phyloP scores from a whole-genome alignment of 2,329 filamentous ascomycete species.

The Blastomyces gilchristii region DNA sequence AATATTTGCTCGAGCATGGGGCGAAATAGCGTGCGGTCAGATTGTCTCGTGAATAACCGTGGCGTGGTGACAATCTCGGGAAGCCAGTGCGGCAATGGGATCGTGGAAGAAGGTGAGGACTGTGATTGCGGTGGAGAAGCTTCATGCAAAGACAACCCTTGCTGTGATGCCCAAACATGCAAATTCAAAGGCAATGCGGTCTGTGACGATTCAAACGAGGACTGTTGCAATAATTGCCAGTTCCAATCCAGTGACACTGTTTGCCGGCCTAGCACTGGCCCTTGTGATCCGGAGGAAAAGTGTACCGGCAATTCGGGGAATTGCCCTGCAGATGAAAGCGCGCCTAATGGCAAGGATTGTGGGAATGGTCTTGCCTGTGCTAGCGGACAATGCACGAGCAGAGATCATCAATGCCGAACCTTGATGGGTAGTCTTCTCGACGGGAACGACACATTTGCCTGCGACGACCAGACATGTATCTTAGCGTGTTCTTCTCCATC shows the following conservation, averaged over 20 bases:
- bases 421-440: slow-evolving; percentile 66
- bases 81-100: slow-evolving; percentile 88
- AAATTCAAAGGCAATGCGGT: slow-evolving; percentile 65
- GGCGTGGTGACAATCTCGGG: slow-evolving; percentile 71
- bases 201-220: slow-evolving; percentile 53
- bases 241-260: slow-evolving; percentile 51
- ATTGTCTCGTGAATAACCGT: slow-evolving; percentile 75
- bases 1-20: slow-evolving; percentile 86
- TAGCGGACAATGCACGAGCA: slow-evolving; percentile 86
- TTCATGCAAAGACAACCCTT: slow-evolving; percentile 63
- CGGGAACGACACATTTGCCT: slow-evolving; percentile 70
- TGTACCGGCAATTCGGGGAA: slow-evolving; percentile 62
- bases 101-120: slow-evolving; percentile 87
- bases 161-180: slow-evolving; percentile 81
- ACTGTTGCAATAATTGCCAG: slow-evolving; percentile 37
- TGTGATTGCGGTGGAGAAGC: slow-evolving; percentile 81
- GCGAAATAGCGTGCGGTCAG: slow-evolving; percentile 62
- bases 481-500: slow-evolving; percentile 65
- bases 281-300: slow-evolving; percentile 75
- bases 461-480: slow-evolving; percentile 60
- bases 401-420: slow-evolving; percentile 77
- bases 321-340: slow-evolving; percentile 64
- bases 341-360: slow-evolving; percentile 61
- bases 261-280: slow-evolving; percentile 68
- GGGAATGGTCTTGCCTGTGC: slow-evolving; percentile 64